Evolutionary conservation across 1,284 basidiomycete species (phyloP).

Genomic region (Irpex rosettiformis): DNA sequence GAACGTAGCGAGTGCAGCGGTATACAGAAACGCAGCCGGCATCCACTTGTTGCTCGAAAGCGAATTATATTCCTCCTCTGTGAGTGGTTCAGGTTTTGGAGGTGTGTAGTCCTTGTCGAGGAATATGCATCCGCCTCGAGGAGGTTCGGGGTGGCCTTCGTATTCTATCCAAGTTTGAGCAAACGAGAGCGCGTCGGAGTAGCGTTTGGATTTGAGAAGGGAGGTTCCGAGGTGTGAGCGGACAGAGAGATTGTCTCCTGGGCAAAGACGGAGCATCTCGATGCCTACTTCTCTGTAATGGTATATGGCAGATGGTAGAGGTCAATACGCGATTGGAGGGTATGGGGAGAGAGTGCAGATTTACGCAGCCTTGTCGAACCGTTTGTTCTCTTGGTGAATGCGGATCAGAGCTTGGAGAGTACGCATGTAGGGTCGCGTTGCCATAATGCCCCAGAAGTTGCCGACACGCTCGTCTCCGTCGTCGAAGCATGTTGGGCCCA

Average conservation of each 20-base stretch:
- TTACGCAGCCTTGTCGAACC: conserved; percentile 35
- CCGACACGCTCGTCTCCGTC: conserved; percentile 30
- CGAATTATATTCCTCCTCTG: neutral
- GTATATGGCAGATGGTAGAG: neutral
- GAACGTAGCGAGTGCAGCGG: neutral
- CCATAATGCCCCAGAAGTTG: conserved; percentile 35
- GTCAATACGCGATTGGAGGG: neutral
- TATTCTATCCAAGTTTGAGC: conserved; percentile 27
- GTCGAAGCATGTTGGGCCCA: conserved; percentile 37
- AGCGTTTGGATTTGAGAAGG: conserved; percentile 26
- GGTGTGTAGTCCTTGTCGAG: conserved; percentile 18
- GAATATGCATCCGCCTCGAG: conserved; percentile 30
- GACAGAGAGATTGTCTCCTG: conserved; percentile 32
- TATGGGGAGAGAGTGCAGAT: conserved; percentile 13
- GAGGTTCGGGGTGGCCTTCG: conserved; percentile 7
- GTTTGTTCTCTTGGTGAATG: conserved; percentile 30
- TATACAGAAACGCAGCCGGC: neutral
- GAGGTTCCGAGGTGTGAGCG: conserved; percentile 31
- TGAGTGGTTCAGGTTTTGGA: conserved; percentile 10
- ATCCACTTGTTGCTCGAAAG: neutral
- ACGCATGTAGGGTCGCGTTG: conserved; percentile 44
- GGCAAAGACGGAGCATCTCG: conserved; percentile 37
- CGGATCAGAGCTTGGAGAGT: conserved; percentile 36
- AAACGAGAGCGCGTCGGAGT: conserved; percentile 31
- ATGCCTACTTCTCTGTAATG: conserved; percentile 34